phyloP scores from a whole-genome alignment of 208 protist species.

The Porcisia hertigi region DNA sequence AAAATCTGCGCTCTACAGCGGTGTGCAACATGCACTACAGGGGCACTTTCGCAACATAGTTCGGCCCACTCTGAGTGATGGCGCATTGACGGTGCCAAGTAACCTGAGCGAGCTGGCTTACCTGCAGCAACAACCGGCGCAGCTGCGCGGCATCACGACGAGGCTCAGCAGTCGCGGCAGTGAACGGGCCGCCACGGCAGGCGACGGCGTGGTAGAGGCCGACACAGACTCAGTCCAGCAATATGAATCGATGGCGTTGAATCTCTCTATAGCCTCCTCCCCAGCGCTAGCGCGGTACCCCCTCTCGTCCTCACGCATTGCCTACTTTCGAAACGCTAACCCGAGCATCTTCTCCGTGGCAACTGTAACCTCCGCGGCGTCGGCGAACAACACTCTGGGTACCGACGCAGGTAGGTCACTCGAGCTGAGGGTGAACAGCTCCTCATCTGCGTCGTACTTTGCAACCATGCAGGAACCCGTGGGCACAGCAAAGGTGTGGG shows the following conservation, averaged over 20 bases:
- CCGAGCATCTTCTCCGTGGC: slow-evolving; percentile 7
- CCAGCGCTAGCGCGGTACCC: not conserved
- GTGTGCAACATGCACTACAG: slow-evolving; percentile 28
- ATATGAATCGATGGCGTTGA: not conserved
- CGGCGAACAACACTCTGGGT: slow-evolving; percentile 4
- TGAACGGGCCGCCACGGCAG: slow-evolving; percentile 1
- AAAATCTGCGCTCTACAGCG: slow-evolving; percentile 21
- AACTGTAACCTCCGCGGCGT: not conserved
- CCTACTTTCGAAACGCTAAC: not conserved
- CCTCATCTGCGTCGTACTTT: slow-evolving; percentile 4
- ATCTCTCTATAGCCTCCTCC: not conserved
- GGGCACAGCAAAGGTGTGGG: slow-evolving; percentile 37
- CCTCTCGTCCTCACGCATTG: not conserved
- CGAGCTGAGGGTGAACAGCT: not conserved
- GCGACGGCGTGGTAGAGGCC: not conserved
- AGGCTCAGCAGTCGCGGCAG: slow-evolving; percentile 1
- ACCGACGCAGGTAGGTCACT: slow-evolving; percentile 8
- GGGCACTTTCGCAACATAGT: slow-evolving; percentile 34
- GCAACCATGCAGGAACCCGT: slow-evolving; percentile 22
- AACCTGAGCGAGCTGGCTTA: slow-evolving; percentile 8
- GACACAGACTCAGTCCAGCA: slow-evolving; percentile 7
- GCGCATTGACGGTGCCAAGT: not conserved
- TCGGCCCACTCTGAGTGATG: slow-evolving; percentile 16
- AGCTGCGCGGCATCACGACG: slow-evolving; percentile 3
- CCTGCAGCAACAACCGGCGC: slow-evolving; percentile 4